phyloP scores from a whole-genome alignment of 768 basidiomycete species.

The Pholiota microspora region DNA sequence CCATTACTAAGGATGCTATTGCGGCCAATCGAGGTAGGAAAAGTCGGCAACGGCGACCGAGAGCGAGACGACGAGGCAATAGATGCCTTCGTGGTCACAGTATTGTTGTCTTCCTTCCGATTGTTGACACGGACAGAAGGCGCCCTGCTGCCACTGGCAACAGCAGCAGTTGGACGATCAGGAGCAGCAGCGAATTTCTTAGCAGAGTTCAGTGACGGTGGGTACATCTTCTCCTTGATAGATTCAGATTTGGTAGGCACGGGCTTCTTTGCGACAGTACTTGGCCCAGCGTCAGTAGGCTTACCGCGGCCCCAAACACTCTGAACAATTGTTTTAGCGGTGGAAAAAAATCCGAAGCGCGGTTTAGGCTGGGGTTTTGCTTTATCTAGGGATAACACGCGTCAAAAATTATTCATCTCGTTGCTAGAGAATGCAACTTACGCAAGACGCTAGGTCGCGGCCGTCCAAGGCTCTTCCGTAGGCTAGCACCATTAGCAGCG shows the following conservation, averaged over 20 bases:
- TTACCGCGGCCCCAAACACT: constrained; percentile 72
- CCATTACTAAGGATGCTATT: constrained; percentile 8
- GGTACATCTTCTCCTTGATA: constrained; percentile 18
- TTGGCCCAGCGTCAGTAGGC: constrained; percentile 21
- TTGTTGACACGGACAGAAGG: constrained; percentile 19
- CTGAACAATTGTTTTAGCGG: constrained; percentile 67
- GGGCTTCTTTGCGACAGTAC: constrained; percentile 26
- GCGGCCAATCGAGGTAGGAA: constrained; percentile 14
- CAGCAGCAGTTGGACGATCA: constrained; percentile 21
- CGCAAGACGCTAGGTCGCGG: constrained; percentile 31
- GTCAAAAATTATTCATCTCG: constrained; percentile 7
- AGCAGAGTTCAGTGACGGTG: constrained; percentile 15
- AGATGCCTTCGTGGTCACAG: constrained; percentile 7
- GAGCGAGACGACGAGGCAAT: constrained; percentile 18
- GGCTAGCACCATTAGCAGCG: constrained; percentile 36
- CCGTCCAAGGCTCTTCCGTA: constrained; percentile 24
- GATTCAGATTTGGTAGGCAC: constrained; percentile 10
- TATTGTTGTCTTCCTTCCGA: neutral
- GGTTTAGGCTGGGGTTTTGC: constrained; percentile 45
- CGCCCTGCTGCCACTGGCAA: constrained; percentile 16
- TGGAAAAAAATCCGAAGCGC: constrained; percentile 69
- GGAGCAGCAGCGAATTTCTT: constrained; percentile 21
- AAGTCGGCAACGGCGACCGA: constrained; percentile 27
- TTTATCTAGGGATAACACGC: too few relatives aligned
- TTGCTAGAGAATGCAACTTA: constrained; percentile 25